Evolutionary conservation across 2,329 filamentous ascomycete genomes (phyloP).

Genomic region (Ophiostoma pallidulum): DNA sequence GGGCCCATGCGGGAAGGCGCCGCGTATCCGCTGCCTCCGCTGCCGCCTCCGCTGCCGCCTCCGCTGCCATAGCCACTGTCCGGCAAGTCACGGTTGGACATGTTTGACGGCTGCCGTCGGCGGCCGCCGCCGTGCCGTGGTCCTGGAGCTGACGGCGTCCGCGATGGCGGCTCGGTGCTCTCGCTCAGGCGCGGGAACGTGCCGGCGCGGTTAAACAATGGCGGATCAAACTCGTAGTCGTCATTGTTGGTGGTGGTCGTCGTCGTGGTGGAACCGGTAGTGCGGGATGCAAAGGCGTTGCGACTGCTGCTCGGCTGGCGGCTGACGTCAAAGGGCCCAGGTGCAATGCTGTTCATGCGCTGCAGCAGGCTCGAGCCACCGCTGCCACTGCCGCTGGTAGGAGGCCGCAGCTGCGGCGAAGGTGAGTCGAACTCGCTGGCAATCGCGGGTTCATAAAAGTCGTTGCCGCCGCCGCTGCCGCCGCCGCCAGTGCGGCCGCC

Average conservation of each 20-base stretch:
- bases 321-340: conserved; percentile 53
- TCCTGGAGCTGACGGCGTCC: conserved; percentile 41
- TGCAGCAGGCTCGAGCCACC: conserved; percentile 38
- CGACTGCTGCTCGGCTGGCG: conserved; percentile 19
- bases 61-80: background rate
- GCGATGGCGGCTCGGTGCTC: conserved; percentile 28
- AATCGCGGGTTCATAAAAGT: conserved; percentile 38
- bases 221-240: conserved; percentile 29
- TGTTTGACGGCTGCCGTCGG: conserved; percentile 22
- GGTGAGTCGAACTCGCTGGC: conserved; percentile 32
- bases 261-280: conserved; percentile 1
- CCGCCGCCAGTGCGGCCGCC: conserved; percentile 20
- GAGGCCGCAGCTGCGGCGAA: conserved; percentile 31
- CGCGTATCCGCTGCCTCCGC: too few relatives aligned
- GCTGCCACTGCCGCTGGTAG: conserved; percentile 31
- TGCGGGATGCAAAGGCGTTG: conserved; percentile 24
- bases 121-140: conserved; percentile 29
- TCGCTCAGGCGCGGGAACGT: conserved; percentile 40
- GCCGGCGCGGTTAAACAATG: conserved; percentile 37
- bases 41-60: too few relatives aligned
- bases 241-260: conserved; percentile 20
- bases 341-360: conserved; percentile 56
- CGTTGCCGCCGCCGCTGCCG: conserved; percentile 30
- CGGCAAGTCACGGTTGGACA: conserved; percentile 3
- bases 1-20: conserved; percentile 39